Evolutionary conservation across 2,329 filamentous ascomycete genomes (phyloP), one percentile per base, ranked within the genome.

Genomic region (Cordyceps fumosorosea): DNA sequence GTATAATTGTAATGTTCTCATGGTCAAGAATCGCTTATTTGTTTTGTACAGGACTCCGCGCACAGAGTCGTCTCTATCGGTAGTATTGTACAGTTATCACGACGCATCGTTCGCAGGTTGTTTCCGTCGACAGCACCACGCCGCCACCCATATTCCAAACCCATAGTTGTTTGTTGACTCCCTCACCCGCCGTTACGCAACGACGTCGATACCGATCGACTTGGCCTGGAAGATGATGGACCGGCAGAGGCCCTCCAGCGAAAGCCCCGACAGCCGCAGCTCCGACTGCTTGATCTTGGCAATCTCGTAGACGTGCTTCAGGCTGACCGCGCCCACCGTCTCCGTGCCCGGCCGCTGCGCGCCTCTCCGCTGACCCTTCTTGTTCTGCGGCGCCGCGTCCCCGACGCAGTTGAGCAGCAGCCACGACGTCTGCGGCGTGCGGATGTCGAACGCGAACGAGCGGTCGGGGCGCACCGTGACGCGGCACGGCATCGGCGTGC

Each of bases 221-320:
- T 86, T 90, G 63, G 88, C 87, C 75, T 90, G 88, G 67, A 80
- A 87, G 67, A 93, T 90, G 64, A 93, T 80, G 60, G 86, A 85
- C 76, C 83, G 87, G 77, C 89, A 91, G 32, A 93, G 71, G 1
- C 88, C 87, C 73, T 91, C 81, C 59, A 93, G 75, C 54, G 84
- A 82, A 69, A 91, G 73, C 2, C 89, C 90, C 2, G 89, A 91
- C 65, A 93, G 76, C 63, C 90, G 82, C 65, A 87, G 78, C 76
- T 95, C 90, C 59, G 83, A 80, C 67, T 91, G 89, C 83, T 99
- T 99, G 72, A 99, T 96, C 81, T 91, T 93, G 67, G 95, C 95
- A 76, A 99, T 98, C 79, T 98, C 93, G 77, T 92, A 98, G 24
- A 99, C 81, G 77, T 99, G 95, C 81, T 99, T 99, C 71, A 99